Base-by-base conservation (phyloP, 805 yeast species). In the Henningerozyma blattae region DNA sequence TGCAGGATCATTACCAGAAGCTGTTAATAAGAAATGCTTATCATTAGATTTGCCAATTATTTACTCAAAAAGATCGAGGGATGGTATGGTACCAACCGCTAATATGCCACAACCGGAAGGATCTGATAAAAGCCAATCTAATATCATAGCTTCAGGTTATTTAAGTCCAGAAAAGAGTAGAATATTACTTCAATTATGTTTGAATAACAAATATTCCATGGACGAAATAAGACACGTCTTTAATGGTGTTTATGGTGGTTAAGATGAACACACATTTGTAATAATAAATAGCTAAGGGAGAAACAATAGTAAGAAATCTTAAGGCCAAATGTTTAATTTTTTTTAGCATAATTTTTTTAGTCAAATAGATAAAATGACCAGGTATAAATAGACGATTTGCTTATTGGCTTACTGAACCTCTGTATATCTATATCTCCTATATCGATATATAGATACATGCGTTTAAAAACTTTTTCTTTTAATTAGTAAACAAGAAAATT, bases 31-130 rank as follows among this genome's bases (percentile, higher is more conserved):
- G 28, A 53, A 56, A n/a, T 47, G 58, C 62, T 15, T 64, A 63
- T 38, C 46, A 7, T 48, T 60, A 32, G 46, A 55, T 15, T 59
- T 73, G 19, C 84, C 84, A 1, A 63, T 76, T 1, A 62, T 77
- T 1, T 76, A 72, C 47, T 74, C 82, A 22, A 75, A 76, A 47
- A 64, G 84, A 47, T 67, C 82, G 7, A 72, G 71, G 65, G 82
- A 76, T 48, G 85, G 85, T 10, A 72, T 73, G 72, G 77, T 77
- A 15, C 79, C 85, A 2, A 58, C 54, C 5, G 75, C 69, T 4
- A 58, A 58, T 32, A 46, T 56, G 28, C 68, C 66, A 30, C 47
- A 42, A 3, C 3, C 13, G 4, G 55, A 62, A 13, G 41, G 62
- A n/a, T 63, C 68, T 1, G 42, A 41, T 6, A 53, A 52, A 9